Percentiles rank a stretch among this genome's conserved stretches.
These are phyloP conservation scores for Phyllosticta citribraziliensis DNA, from an alignment of 2,329 filamentous ascomycete genomes.

Conservation along the genomic window DNA sequence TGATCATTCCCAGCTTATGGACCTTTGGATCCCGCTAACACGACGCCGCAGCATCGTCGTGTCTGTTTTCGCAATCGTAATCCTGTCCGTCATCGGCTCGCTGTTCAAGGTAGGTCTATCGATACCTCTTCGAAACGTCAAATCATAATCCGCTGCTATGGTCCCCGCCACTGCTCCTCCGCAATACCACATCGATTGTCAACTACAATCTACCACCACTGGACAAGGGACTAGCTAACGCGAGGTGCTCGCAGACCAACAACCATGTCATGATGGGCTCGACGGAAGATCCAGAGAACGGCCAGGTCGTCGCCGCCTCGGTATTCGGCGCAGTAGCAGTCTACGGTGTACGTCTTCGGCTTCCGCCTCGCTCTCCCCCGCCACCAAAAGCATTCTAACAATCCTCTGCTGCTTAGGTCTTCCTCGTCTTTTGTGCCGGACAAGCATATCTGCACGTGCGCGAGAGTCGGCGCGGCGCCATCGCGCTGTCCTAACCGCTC, in stretches of 20 bases:
- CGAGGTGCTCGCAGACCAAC: slow-evolving; percentile 39
- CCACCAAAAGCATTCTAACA: not conserved
- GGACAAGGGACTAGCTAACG: slow-evolving; percentile 14
- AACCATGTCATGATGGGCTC: slow-evolving; percentile 79
- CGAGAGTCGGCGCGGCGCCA: slow-evolving; percentile 73
- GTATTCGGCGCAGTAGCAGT: slow-evolving; percentile 83
- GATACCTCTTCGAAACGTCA: not conserved
- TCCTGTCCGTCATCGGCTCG: slow-evolving; percentile 54
- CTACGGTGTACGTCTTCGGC: slow-evolving; percentile 61
- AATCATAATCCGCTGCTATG: not conserved
- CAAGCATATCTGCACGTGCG: slow-evolving; percentile 81
- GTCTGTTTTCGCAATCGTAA: slow-evolving; percentile 55
- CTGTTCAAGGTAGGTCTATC: slow-evolving; percentile 56
- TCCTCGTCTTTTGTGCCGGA: slow-evolving; percentile 83
- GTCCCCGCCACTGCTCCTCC: not conserved
- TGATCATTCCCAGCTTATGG: not conserved
- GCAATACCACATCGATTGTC: not conserved
- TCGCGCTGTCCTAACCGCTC: slow-evolving; percentile 51
- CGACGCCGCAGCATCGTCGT: slow-evolving; percentile 53
- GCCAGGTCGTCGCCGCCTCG: slow-evolving; percentile 67
- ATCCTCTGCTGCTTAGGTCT: slow-evolving; percentile 49
- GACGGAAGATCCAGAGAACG: slow-evolving; percentile 58
- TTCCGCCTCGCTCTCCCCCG: not conserved
- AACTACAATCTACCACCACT: not conserved
- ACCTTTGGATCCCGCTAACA: not conserved